These are phyloP conservation scores for Thinopyrum elongatum DNA, from an alignment of 176 grass and related monocot species.

Conservation along the genomic window DNA sequence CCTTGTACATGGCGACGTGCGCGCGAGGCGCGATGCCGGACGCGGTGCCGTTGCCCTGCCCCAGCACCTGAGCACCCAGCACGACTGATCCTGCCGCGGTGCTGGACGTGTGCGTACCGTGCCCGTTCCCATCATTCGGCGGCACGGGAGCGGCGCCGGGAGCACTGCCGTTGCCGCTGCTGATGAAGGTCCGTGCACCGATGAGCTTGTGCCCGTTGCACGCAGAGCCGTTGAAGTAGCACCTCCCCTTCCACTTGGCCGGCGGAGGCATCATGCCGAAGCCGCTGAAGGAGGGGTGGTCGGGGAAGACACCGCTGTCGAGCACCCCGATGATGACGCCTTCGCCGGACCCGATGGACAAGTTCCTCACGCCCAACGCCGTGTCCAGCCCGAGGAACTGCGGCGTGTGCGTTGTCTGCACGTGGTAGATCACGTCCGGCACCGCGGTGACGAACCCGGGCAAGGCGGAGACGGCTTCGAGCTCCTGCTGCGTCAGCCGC, in stretches of 20 bases:
- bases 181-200: not conserved
- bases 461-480: not conserved
- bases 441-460: slow-evolving; percentile 21
- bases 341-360: not conserved
- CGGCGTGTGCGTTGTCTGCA: not conserved
- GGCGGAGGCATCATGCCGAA: slow-evolving; percentile 20
- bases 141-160: not conserved
- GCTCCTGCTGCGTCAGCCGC: slow-evolving; percentile 24
- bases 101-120: slow-evolving; percentile 1
- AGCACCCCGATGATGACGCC: slow-evolving; percentile 45
- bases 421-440: not conserved
- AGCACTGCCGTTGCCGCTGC: not conserved
- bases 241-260: slow-evolving; percentile 14
- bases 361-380: not conserved
- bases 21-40: slow-evolving; percentile 36
- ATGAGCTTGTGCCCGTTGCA: slow-evolving; percentile 36
- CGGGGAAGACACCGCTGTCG: slow-evolving; percentile 34
- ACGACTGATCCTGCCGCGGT: not conserved
- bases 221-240: slow-evolving; percentile 27
- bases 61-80: not conserved
- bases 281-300: slow-evolving; percentile 5
- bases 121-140: not conserved
- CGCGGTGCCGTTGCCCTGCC: not conserved
- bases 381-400: not conserved
- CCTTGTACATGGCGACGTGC: not conserved